Evolutionary conservation across 805 yeast species (phyloP), one percentile per base, ranked within the genome.

Genomic region (Metschnikowia drakensbergensis): DNA sequence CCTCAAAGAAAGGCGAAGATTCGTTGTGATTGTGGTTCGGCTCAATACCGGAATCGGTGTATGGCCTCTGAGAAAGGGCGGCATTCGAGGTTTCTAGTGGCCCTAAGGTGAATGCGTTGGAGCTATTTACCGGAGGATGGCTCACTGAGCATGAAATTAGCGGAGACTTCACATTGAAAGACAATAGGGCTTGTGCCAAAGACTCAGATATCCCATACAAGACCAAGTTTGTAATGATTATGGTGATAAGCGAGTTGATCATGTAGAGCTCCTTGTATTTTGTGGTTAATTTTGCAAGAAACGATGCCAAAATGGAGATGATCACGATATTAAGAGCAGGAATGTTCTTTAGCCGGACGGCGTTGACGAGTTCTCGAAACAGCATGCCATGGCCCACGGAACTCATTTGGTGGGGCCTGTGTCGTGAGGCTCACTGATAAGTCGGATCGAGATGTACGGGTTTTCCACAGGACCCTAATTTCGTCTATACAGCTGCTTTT

Each of bases 181-280:
- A 51, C 26, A 68, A 60, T 3, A 89, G 71, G 3, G 86, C 76
- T 65, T 92, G 98, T 0, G 98, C 98, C 53, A 91, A 62, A 0
- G 91, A 81, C 63, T 92, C 98, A 0, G 97, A 90, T n/a, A 89
- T 82, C 0, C 96, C 97, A 63, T 83, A 88, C 4, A 92, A 71
- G 4, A 91, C 82, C 28, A 87, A 67, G 60, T 92, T 92, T 1
- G 97, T 84, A 25, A 83, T 79, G 50, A 88, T 79, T 33, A 90
- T 87, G 11, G 97, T 88, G n/a, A 84, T 63, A 29, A 89, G 66
- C 1, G 94, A 83, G 42, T 82, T 80, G 49, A 69, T 74, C 51
- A 78, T 76, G 63, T 90, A 90, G 47, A 84, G 60, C 6, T 69
- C 71, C 45, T 81, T 81, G 59, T 85, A 86, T 45, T 75, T 72